Base-by-base conservation (phyloP, 2,329 filamentous ascomycete genomes). In the Fusarium nisikadoi region DNA sequence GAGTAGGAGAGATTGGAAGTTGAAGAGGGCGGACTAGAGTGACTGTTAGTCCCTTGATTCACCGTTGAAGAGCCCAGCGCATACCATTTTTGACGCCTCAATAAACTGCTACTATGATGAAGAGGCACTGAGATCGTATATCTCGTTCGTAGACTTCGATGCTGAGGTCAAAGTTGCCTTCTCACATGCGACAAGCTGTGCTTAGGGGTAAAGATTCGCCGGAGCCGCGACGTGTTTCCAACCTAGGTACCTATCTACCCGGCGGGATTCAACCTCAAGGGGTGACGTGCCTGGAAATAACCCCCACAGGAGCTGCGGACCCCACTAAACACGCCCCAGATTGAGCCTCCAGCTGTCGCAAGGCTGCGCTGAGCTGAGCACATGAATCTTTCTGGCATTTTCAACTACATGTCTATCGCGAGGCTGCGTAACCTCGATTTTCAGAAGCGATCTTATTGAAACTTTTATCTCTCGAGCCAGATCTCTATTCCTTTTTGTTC, bases 1-100 rank as follows among this genome's bases (percentile, higher is more conserved):
- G 77, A 98, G 90, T 77, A 99, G 90, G 76, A 98, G 92, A 65
- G 94, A 97, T 83, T 98, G 94, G 86, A 99, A 98, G 85, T 98
- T 98, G 91, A 99, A 98, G 79, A 99, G 92, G 61, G 96, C 96
- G 66, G 96, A 93, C 96, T 98, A 79, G 33, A 64, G 31, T 25
- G 20, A 38, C 20, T 39, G 66, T 76, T 65, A 76, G 70, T 27
- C 58, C 38, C 47, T 20, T 27, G 23, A 47, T 38, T 39, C 31
- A 27, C 49, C 23, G n/a, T 13, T 19, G 29, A 20, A 4, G 10
- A 59, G 46, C 27, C 50, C 35, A 20, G n/a, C 39, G 19, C 62
- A 41, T 73, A 80, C 79, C 79, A 81, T 81, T 12, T 64, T 64
- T 79, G 54, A 46, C 52, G 41, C 54, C 55, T 63, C 23, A 9